These are phyloP conservation scores for Aspergillus funiculosus DNA, from an alignment of 495 filamentous ascomycete genomes.

Conservation along the genomic window DNA sequence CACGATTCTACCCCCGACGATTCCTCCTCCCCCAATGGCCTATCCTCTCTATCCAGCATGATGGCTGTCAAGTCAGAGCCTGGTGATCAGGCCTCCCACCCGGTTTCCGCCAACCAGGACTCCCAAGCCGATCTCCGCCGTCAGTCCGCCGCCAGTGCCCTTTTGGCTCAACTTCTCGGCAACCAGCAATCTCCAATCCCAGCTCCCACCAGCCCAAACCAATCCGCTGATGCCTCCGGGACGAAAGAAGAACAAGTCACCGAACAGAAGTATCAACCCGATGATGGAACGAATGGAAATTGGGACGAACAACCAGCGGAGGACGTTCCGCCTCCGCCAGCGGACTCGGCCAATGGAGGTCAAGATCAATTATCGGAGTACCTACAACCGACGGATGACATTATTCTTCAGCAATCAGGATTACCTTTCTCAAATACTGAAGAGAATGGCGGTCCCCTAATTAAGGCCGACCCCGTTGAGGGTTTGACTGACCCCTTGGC, in stretches of 20 bases:
- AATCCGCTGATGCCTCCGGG: conserved; percentile 8
- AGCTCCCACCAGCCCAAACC: conserved; percentile 9
- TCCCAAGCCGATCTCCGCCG: conserved; percentile 20
- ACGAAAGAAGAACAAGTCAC: conserved; percentile 2
- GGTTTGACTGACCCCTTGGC: conserved; percentile 34
- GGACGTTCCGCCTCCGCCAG: conserved; percentile 7
- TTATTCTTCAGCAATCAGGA: conserved; percentile 6
- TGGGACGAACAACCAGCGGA: conserved; percentile 11
- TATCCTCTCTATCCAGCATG: conserved; percentile 24
- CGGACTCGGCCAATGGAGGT: conserved; percentile 10
- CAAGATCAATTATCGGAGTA: conserved; percentile 15
- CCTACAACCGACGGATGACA: conserved; percentile 13
- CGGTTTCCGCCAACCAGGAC: conserved; percentile 7
- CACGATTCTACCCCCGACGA: conserved; percentile 41
- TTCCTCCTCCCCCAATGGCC: conserved; percentile 24
- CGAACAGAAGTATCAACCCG: conserved; percentile 1
- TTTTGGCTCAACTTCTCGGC: conserved; percentile 41
- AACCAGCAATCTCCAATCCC: conserved; percentile 21
- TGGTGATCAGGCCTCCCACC: conserved; percentile 10
- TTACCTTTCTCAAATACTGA: conserved; percentile 13
- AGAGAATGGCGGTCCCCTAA: not conserved
- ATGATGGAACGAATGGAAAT: conserved; percentile 13
- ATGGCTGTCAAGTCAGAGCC: conserved; percentile 36
- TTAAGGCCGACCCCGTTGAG: conserved; percentile 25
- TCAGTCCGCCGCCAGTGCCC: conserved; percentile 41